Conservation (phyloP, 805 yeast genomes). For the Lipomyces chichibuensis region DNA sequence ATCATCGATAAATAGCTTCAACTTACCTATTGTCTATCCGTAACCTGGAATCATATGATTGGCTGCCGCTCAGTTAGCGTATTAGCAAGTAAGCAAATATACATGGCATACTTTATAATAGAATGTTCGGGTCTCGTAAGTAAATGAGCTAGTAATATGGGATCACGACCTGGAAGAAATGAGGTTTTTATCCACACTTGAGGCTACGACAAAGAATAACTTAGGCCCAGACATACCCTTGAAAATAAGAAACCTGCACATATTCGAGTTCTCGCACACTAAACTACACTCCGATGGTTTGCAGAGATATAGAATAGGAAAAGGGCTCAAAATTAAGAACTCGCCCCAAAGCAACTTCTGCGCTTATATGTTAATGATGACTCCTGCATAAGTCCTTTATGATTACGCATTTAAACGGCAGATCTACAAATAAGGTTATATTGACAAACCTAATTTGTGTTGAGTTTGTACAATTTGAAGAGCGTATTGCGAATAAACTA, state of each 20-base stretch:
- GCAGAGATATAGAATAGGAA: too few species aligned
- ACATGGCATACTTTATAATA: slow-evolving; percentile 65
- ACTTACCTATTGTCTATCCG: slow-evolving; percentile 66
- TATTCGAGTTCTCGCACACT: slow-evolving; percentile 40
- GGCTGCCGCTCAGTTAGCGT: slow-evolving; percentile 46
- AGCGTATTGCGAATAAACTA: too few species aligned
- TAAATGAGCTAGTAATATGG: slow-evolving; percentile 80
- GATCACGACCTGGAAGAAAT: slow-evolving; percentile 64
- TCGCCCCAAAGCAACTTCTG: too few species aligned
- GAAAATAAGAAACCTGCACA: slow-evolving; percentile 93
- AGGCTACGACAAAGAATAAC: too few species aligned
- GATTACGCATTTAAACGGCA: too few species aligned
- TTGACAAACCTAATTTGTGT: too few species aligned
- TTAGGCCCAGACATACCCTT: slow-evolving; percentile 50
- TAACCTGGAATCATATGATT: slow-evolving; percentile 86
- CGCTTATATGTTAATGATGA: too few species aligned
- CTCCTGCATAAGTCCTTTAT: too few species aligned
- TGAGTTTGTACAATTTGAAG: too few species aligned
- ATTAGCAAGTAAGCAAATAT: background rate
- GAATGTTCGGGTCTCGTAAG: slow-evolving; percentile 96
- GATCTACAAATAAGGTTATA: too few species aligned
- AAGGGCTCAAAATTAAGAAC: too few species aligned
- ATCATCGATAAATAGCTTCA: background rate
- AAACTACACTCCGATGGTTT: too few species aligned
- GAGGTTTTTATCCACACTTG: background rate